Conservation (phyloP, 371 early-diverging fungal genomes). For the Mucor racemosus region DNA sequence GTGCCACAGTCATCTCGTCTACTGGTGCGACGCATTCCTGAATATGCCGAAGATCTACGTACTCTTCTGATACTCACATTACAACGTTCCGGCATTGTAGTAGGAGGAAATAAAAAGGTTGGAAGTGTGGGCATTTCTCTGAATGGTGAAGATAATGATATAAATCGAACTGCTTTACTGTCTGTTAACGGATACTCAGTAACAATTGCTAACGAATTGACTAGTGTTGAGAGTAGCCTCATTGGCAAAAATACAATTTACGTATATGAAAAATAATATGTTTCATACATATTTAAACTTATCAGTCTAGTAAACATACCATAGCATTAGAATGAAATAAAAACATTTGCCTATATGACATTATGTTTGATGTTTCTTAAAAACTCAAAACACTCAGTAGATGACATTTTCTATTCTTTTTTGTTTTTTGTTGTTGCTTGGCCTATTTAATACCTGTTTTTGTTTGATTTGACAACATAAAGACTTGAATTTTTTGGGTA, state of each 20-base stretch:
- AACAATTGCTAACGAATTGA: not conserved
- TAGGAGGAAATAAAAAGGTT: too few species aligned
- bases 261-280: not conserved
- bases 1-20: not conserved
- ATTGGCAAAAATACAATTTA: not conserved
- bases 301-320: too few species aligned
- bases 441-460: too few species aligned
- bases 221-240: not conserved
- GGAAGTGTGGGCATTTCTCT: not conserved
- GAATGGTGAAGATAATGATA: not conserved
- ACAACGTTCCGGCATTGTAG: not conserved
- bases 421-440: too few species aligned
- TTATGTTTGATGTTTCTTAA: too few species aligned
- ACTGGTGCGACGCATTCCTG: not conserved
- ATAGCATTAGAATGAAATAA: too few species aligned
- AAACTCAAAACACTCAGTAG: too few species aligned
- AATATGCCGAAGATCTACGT: not conserved
- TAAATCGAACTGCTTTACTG: not conserved
- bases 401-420: too few species aligned
- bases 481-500: too few species aligned
- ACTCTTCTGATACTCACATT: not conserved
- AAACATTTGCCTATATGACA: too few species aligned
- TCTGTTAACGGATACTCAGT: not conserved
- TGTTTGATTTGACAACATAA: too few species aligned
- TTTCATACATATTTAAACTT: not conserved